Percentiles rank a stretch among this genome's conserved stretches.
Evolutionary conservation across 257 asterid species (phyloP).

Genomic region (Forsythia viridissima): DNA sequence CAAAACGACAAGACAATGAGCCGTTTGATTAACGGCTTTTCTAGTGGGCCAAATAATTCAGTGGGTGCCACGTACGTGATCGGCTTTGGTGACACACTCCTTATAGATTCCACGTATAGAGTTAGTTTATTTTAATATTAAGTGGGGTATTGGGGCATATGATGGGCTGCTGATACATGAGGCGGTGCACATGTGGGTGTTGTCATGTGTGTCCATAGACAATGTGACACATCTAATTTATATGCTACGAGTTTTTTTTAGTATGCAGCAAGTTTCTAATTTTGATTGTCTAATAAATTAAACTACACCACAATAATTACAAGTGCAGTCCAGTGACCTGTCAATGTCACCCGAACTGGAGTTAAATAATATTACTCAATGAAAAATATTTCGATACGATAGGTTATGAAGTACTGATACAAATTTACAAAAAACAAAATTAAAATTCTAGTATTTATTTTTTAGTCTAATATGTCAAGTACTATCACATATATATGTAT

Average conservation of each 20-base stretch:
- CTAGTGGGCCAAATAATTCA: constrained; percentile 11
- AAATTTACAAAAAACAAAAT: too few species aligned
- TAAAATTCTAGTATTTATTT: too few species aligned
- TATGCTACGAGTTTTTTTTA: too few species aligned
- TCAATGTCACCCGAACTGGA: too few species aligned
- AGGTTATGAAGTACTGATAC: too few species aligned
- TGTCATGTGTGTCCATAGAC: constrained; percentile 1
- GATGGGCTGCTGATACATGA: not conserved
- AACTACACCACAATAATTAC: too few species aligned
- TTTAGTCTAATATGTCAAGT: too few species aligned
- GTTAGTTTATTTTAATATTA: not conserved
- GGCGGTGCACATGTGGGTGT: constrained; percentile 20
- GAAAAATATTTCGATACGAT: not conserved
- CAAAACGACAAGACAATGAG: constrained; percentile 33
- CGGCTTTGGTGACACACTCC: constrained; percentile 35
- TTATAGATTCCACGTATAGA: constrained; percentile 36
- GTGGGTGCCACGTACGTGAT: constrained; percentile 45
- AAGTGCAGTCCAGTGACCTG: too few species aligned
- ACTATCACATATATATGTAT: not conserved
- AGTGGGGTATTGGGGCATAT: not conserved
- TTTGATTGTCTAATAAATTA: too few species aligned
- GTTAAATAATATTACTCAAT: too few species aligned
- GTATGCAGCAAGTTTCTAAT: too few species aligned
- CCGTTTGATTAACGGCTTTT: constrained; percentile 32
- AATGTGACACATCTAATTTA: not conserved